A percentile compares a stretch with the other conserved stretches of the same genome.
These are phyloP conservation scores for Kandelia obovata DNA, from an alignment of 345 rosid species.

Conservation along the genomic window DNA sequence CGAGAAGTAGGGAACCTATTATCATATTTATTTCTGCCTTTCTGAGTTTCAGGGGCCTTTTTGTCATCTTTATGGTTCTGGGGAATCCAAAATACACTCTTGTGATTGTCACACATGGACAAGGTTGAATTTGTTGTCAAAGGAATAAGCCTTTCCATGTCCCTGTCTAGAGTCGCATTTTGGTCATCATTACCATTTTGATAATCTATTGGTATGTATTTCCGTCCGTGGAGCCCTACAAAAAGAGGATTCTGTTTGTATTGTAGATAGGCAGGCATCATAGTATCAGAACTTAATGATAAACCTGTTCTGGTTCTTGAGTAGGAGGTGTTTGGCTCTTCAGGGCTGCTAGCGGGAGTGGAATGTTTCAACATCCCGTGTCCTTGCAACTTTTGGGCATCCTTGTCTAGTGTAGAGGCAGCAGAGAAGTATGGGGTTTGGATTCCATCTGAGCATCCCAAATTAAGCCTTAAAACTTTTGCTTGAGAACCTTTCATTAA, in stretches of 20 bases:
- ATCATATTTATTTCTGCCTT: constrained; percentile 11
- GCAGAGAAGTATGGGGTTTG: constrained; percentile 60
- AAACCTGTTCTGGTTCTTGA: constrained; percentile 38
- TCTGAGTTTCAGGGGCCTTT: constrained; percentile 19
- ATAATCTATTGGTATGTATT: constrained; percentile 19
- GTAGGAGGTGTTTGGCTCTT: constrained; percentile 37
- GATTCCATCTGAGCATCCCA: constrained; percentile 42
- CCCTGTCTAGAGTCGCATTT: constrained; percentile 9
- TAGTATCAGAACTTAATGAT: constrained; percentile 32
- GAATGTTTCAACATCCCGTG: constrained; percentile 45
- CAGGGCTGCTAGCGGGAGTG: constrained; percentile 73
- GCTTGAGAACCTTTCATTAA: constrained; percentile 59
- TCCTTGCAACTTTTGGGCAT: constrained; percentile 22
- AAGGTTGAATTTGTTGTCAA: constrained; percentile 22
- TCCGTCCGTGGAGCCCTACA: constrained; percentile 37
- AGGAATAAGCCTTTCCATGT: constrained; percentile 29
- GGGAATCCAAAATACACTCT: constrained; percentile 45
- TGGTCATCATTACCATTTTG: constrained; percentile 19
- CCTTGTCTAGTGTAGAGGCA: constrained; percentile 46
- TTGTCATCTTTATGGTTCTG: constrained; percentile 36
- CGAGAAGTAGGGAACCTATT: constrained; percentile 32
- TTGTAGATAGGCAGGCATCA: constrained; percentile 35
- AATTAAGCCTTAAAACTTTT: constrained; percentile 62
- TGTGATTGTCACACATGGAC: constrained; percentile 18
- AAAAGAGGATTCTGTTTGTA: constrained; percentile 59